Percentiles rank a stretch among this genome's conserved stretches.
Evolutionary conservation across 2,329 filamentous ascomycete genomes (phyloP).

Genomic region (Colletotrichum shisoi): DNA sequence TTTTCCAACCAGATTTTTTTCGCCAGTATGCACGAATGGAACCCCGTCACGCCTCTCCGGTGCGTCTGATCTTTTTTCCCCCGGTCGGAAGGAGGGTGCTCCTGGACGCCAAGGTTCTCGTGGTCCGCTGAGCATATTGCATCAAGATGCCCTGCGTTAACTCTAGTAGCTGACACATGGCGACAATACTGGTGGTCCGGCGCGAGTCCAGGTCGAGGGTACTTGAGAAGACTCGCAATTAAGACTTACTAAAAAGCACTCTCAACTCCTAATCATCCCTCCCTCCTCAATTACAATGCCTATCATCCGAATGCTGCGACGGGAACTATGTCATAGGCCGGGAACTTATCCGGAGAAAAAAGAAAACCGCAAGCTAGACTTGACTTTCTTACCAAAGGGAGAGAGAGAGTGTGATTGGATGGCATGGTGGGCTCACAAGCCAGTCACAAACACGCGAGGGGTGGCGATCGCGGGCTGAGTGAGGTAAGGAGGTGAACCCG

Average conservation of each 20-base stretch:
- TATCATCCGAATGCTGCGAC: slow-evolving; percentile 25
- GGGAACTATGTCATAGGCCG: slow-evolving; percentile 19
- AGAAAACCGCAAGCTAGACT: neutral
- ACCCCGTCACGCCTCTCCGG: slow-evolving; percentile 9
- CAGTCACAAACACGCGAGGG: slow-evolving; percentile 11
- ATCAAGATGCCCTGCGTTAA: slow-evolving; percentile 16
- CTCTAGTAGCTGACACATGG: slow-evolving; percentile 24
- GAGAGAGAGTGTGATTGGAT: slow-evolving; percentile 11
- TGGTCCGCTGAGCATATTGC: slow-evolving; percentile 24
- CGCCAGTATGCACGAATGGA: neutral
- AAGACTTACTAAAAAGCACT: slow-evolving; percentile 5
- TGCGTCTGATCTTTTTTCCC: slow-evolving; percentile 25
- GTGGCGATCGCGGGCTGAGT: slow-evolving; percentile 9
- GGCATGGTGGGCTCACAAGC: neutral
- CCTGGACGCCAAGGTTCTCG: slow-evolving; percentile 21
- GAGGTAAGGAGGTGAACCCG: slow-evolving; percentile 29
- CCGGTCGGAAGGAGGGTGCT: slow-evolving; percentile 25
- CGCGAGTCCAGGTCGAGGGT: slow-evolving; percentile 1
- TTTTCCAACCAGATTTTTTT: slow-evolving; percentile 1
- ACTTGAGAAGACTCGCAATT: slow-evolving; percentile 5
- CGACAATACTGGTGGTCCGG: neutral
- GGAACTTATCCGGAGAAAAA: slow-evolving; percentile 20
- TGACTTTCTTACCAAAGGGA: slow-evolving; percentile 10
- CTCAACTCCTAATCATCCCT: slow-evolving; percentile 8
- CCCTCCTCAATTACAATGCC: neutral